phyloP scores from a whole-genome alignment of 208 protist species.

The Porcisia hertigi region DNA sequence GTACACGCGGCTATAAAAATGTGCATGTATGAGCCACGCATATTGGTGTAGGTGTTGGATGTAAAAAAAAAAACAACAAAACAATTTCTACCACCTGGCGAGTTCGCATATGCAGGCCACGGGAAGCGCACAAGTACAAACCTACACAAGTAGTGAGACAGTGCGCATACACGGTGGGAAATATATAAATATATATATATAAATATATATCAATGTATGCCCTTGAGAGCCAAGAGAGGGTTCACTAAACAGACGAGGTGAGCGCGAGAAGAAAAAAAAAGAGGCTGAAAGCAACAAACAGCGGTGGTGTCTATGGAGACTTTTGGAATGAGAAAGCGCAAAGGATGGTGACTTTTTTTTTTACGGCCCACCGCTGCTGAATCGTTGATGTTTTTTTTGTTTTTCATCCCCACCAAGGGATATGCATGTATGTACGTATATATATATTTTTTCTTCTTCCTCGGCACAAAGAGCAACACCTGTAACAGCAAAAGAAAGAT shows the following conservation, averaged over 20 bases:
- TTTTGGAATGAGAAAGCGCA: background rate
- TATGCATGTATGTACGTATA: background rate
- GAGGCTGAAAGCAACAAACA: background rate
- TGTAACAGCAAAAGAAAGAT: background rate
- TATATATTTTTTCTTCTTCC: background rate
- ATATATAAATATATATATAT: too few species aligned
- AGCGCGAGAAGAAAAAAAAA: background rate
- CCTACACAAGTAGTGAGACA: background rate
- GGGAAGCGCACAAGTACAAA: background rate
- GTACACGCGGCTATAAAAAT: too few species aligned
- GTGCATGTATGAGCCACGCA: too few species aligned
- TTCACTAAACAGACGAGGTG: background rate
- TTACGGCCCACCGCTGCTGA: background rate
- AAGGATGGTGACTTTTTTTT: background rate
- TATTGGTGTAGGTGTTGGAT: too few species aligned
- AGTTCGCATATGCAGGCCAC: background rate
- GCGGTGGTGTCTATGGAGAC: background rate
- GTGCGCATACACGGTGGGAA: background rate
- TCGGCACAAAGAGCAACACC: too few species aligned
- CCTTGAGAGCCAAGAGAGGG: background rate
- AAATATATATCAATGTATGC: background rate
- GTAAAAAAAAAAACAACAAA: too few species aligned
- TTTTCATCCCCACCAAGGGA: background rate
- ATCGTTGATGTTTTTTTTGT: background rate
- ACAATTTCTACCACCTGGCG: too few species aligned